phyloP scores from a whole-genome alignment of 2,329 filamentous ascomycete species.

The Nothophoma quercina region DNA sequence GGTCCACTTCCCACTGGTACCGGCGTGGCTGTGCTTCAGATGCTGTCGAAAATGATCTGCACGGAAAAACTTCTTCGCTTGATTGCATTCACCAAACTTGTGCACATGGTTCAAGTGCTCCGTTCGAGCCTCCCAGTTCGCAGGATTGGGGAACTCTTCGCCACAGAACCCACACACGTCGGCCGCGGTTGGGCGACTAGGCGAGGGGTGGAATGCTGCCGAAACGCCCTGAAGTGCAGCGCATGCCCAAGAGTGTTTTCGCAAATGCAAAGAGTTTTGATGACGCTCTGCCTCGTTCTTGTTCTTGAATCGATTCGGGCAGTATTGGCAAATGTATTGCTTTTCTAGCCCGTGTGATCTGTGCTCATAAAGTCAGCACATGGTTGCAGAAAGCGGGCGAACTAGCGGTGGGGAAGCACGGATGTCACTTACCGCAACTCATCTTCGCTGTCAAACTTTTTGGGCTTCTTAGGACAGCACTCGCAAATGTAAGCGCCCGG shows the following conservation, averaged over 20 bases:
- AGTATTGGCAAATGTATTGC: constrained; percentile 92
- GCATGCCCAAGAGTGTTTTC: constrained; percentile 96
- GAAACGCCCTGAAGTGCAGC: constrained; percentile 77
- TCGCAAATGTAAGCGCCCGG: constrained; percentile 78
- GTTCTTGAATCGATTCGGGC: constrained; percentile 96
- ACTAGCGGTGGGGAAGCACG: constrained; percentile 36
- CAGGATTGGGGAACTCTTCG: constrained; percentile 85
- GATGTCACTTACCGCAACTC: constrained; percentile 75
- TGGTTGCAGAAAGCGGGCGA: constrained; percentile 20
- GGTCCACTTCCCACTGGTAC: constrained; percentile 97
- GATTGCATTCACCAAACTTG: constrained; percentile 98
- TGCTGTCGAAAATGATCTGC: constrained; percentile 98
- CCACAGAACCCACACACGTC: constrained; percentile 97
- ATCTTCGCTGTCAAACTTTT: constrained; percentile 86
- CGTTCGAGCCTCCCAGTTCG: constrained; percentile 87
- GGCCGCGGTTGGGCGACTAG: constrained; percentile 64
- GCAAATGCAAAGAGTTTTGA: constrained; percentile 91
- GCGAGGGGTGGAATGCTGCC: constrained; percentile 86
- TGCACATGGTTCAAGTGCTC: constrained; percentile 89
- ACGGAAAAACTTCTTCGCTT: constrained; percentile 96
- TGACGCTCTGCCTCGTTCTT: constrained; percentile 98
- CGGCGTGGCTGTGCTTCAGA: constrained; percentile 95
- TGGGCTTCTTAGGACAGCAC: constrained; percentile 96
- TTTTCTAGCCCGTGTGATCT: constrained; percentile 93
- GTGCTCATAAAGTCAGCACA: constrained; percentile 32